Conservation (phyloP, 176 grass and related monocot species). For the Zea luxurians region DNA sequence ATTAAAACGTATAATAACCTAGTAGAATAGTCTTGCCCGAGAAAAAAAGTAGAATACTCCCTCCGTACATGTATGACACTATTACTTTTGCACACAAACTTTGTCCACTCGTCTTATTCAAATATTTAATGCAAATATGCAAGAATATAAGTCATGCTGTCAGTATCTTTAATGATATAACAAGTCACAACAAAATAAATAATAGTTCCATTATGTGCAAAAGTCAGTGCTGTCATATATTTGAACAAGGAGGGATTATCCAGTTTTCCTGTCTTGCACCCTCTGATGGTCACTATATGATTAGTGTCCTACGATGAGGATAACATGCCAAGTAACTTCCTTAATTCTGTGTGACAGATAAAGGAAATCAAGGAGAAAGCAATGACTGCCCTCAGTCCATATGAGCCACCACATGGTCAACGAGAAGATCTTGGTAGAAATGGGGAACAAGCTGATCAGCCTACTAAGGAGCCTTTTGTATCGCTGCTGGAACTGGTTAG, state of each 20-base stretch:
- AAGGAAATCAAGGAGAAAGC: slow-evolving; percentile 95
- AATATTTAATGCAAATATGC: slow-evolving; percentile 3
- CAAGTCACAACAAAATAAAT: neutral
- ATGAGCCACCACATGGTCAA: slow-evolving; percentile 47
- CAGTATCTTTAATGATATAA: slow-evolving; percentile 7
- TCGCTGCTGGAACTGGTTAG: slow-evolving; percentile 88
- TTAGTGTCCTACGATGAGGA: slow-evolving; percentile 1
- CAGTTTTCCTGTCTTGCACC: slow-evolving; percentile 21
- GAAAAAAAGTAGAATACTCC: neutral
- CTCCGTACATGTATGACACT: neutral
- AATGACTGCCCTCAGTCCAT: slow-evolving; percentile 77
- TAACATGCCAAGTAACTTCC: slow-evolving; percentile 1
- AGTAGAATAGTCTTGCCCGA: neutral
- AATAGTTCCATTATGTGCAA: neutral
- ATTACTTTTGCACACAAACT: neutral
- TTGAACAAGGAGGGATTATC: neutral
- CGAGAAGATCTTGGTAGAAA: slow-evolving; percentile 52
- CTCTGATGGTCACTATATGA: neutral
- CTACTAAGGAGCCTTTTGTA: slow-evolving; percentile 62
- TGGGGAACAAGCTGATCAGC: slow-evolving; percentile 46
- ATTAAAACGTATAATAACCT: slow-evolving; percentile 14
- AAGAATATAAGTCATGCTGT: neutral
- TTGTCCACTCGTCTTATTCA: neutral
- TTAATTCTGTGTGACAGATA: slow-evolving; percentile 51
- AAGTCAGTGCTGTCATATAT: neutral